Evolutionary conservation across 768 basidiomycete genomes (phyloP), one percentile per base, ranked within the genome.

Genomic region (Pleurotus ostreatus): DNA sequence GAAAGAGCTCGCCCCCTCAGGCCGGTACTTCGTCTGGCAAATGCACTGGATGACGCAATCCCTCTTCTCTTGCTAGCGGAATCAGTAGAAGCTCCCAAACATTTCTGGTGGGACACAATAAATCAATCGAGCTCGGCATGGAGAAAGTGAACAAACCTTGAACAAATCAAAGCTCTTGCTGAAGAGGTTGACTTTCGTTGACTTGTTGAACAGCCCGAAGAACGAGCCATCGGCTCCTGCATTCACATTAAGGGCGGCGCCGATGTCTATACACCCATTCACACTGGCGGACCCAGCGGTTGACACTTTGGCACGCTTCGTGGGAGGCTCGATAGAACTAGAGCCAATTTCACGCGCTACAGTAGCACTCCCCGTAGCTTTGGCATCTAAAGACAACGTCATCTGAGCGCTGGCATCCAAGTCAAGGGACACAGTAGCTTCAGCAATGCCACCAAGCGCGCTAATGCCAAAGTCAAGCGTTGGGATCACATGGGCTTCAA

Each of bases 151-250:
- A 25, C 25, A 34, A 34, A 75, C 74, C 63, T 76, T 69, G 68
- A 74, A 70, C 2, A 78, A 52, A 38, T 71, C 63, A 48, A 74
- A 74, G 6, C 73, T 61, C 59, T 72, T 71, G 43, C 56, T 62
- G 59, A 75, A 76, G 26, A 79, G 58, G 6, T 65, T 52, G 9
- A 74, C 62, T 56, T 65, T 61, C 0, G 68, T 71, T 18, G 48
- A 64, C 11, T 59, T 57, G 54, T 74, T 65, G 63, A 78, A 77
- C 1, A 79, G 55, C 5, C 67, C 67, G 57, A 77, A 77, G 64
- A 79, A 76, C 25, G 61, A 57, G 4, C 66, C 74, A 39, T 69
- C 61, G 2, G 76, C 78, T 2, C 75, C 75, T 16, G 71, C 74
- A 57, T 71, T 74, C 37, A 76, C 72, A 45, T 66, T 65, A 25